These are phyloP conservation scores for Pyracantha coccinea DNA, from an alignment of 331 rosid genomes.

Conservation along the genomic window DNA sequence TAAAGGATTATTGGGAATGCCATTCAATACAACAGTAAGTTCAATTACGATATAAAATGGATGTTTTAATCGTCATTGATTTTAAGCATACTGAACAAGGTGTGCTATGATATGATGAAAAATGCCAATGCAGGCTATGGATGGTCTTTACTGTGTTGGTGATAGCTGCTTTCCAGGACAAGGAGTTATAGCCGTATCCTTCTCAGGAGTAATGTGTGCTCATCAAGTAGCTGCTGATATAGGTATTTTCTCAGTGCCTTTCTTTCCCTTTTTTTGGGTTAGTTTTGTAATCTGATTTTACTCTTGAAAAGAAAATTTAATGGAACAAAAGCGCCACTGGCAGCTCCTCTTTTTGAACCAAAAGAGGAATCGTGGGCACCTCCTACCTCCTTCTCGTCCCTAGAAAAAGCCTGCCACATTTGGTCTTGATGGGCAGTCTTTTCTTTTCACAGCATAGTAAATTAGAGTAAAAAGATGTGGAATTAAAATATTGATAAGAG, in stretches of 20 bases:
- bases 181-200: conserved; percentile 95
- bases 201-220: conserved; percentile 96
- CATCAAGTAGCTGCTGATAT: conserved; percentile 94
- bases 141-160: conserved; percentile 93
- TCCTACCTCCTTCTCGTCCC: not conserved
- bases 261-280: not conserved
- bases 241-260: conserved; percentile 31
- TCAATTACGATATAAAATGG: not conserved
- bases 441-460: not conserved
- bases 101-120: conserved; percentile 9
- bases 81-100: conserved; percentile 4
- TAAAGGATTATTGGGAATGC: conserved; percentile 91
- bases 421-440: not conserved
- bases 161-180: conserved; percentile 99
- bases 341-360: not conserved
- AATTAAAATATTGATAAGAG: not conserved
- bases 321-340: not conserved
- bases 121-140: conserved; percentile 64
- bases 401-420: not conserved
- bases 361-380: not conserved
- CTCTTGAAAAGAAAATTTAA: not conserved
- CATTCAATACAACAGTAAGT: conserved; percentile 87
- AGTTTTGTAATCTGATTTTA: not conserved
- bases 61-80: not conserved
- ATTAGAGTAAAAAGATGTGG: not conserved